Evolutionary conservation across 2,329 filamentous ascomycete genomes (phyloP).

Genomic region (Geosmithia morbida): DNA sequence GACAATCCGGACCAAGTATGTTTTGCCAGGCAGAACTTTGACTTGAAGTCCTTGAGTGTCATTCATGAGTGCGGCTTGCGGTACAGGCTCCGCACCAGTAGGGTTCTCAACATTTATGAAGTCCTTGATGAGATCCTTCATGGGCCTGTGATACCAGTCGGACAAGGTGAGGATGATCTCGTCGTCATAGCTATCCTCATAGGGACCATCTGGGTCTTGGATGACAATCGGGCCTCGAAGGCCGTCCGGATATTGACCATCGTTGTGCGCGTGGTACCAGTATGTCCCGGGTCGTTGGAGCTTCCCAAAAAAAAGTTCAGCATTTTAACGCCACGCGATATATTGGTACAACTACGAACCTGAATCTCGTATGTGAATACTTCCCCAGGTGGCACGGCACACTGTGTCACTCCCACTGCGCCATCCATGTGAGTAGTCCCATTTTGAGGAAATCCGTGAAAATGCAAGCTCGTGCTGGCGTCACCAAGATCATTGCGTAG

Average conservation of each 20-base stretch:
- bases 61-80: conserved; percentile 55
- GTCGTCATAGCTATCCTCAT: conserved; percentile 40
- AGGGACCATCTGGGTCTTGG: conserved; percentile 30
- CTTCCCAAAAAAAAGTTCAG: conserved; percentile 6
- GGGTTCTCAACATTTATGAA: conserved; percentile 42
- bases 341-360: conserved; percentile 13
- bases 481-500: conserved; percentile 39
- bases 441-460: conserved; percentile 45
- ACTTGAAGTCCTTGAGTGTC: conserved; percentile 49
- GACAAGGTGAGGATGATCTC: conserved; percentile 51
- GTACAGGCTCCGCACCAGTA: conserved; percentile 49
- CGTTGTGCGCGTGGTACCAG: conserved; percentile 46
- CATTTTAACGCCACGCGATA: not conserved
- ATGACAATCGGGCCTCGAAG: conserved; percentile 42
- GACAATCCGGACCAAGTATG: conserved; percentile 57
- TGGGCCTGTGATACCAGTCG: conserved; percentile 56
- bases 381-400: conserved; percentile 29
- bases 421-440: conserved; percentile 40
- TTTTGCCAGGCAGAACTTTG: conserved; percentile 49
- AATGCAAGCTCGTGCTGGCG: conserved; percentile 50
- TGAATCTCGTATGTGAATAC: conserved; percentile 37
- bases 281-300: conserved; percentile 42
- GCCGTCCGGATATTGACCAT: conserved; percentile 44
- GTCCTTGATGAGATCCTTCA: conserved; percentile 25
- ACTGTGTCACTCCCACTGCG: conserved; percentile 40